Conservation (phyloP, 2,329 filamentous ascomycete genomes). For the Pseudocercospora crystallina region DNA sequence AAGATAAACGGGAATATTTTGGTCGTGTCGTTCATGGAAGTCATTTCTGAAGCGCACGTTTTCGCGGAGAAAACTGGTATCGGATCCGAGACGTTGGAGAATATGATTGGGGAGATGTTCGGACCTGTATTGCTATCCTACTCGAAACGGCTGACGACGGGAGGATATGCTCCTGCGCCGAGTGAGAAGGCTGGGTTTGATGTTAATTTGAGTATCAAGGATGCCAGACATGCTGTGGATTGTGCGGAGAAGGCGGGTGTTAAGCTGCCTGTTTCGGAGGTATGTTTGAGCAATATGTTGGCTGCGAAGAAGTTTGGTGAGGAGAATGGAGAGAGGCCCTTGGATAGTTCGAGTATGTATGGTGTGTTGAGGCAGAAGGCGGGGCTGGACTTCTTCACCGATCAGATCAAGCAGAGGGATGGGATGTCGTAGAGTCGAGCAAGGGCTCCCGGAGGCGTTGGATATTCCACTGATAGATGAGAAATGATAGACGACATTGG, state of each 20-base stretch:
- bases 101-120: slow-evolving; percentile 43
- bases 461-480: too few species aligned
- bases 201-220: slow-evolving; percentile 17
- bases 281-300: slow-evolving; percentile 13
- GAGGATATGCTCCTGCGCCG: slow-evolving; percentile 42
- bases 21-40: slow-evolving; percentile 46
- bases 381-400: slow-evolving; percentile 1
- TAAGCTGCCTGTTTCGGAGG: slow-evolving; percentile 13
- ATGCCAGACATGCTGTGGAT: slow-evolving; percentile 16
- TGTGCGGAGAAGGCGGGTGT: slow-evolving; percentile 9
- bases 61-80: slow-evolving; percentile 49
- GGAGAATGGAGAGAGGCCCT: background rate
- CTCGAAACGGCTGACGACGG: slow-evolving; percentile 40
- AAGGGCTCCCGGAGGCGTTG: too few species aligned
- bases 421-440: background rate
- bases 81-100: slow-evolving; percentile 43
- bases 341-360: slow-evolving; percentile 5
- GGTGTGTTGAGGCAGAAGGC: slow-evolving; percentile 1
- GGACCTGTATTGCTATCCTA: background rate
- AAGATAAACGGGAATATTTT: slow-evolving; percentile 50
- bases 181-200: slow-evolving; percentile 20
- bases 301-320: slow-evolving; percentile 10
- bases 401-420: background rate
- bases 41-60: slow-evolving; percentile 47
- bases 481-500: too few species aligned